Conservation (phyloP, 257 asterid genomes). For the Orobanche coerulescens region DNA sequence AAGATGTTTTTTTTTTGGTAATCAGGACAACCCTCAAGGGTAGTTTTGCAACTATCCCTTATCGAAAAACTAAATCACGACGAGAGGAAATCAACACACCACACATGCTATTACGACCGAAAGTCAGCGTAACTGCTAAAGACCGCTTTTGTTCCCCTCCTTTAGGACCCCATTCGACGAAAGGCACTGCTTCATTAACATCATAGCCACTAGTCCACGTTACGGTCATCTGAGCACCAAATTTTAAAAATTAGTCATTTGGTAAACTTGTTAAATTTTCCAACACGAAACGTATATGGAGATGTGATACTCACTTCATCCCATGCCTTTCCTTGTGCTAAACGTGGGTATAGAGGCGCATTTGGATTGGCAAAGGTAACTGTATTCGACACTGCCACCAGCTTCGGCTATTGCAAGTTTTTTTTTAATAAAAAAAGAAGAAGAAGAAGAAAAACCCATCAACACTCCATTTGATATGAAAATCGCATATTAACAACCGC, state of each 20-base stretch:
- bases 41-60: neutral
- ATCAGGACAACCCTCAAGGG: neutral
- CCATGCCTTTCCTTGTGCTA: constrained; percentile 91
- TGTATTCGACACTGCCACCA: constrained; percentile 59
- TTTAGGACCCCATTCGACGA: constrained; percentile 79
- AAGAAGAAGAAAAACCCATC: too few species aligned
- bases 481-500: neutral
- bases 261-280: constrained; percentile 2
- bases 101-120: constrained; percentile 77
- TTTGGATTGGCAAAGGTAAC: constrained; percentile 74
- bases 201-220: constrained; percentile 96
- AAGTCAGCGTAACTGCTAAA: constrained; percentile 77
- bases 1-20: too few species aligned
- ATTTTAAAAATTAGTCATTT: constrained; percentile 12
- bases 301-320: constrained; percentile 57
- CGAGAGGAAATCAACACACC: constrained; percentile 40
- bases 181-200: constrained; percentile 53
- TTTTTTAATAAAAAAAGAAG: too few species aligned
- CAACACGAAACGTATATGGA: neutral
- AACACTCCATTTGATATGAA: neutral
- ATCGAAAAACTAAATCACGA: neutral
- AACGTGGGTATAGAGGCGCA: constrained; percentile 89
- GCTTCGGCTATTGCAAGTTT: constrained; percentile 66
- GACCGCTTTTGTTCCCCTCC: constrained; percentile 49
- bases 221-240: constrained; percentile 69